These are phyloP conservation scores for Hypoxylon subgilvum DNA, from an alignment of 495 filamentous ascomycete genomes.

Conservation along the genomic window DNA sequence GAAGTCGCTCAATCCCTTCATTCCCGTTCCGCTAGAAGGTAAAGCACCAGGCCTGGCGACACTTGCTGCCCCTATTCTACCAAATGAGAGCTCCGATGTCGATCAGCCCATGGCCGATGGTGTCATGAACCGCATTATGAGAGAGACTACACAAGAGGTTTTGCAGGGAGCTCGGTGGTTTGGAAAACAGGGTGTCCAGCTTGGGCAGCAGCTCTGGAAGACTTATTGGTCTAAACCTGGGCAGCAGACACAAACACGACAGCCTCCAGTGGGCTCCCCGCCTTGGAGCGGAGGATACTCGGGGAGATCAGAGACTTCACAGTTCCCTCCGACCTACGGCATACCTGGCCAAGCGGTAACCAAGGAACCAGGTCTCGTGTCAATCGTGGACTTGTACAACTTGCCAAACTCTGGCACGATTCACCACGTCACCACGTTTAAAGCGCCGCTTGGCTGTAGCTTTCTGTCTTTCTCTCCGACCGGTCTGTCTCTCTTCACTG, in stretches of 20 bases:
- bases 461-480: slow-evolving; percentile 87
- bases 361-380: slow-evolving; percentile 79
- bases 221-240: slow-evolving; percentile 80
- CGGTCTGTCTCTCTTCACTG: slow-evolving; percentile 83
- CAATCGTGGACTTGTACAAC: slow-evolving; percentile 78
- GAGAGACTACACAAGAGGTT: slow-evolving; percentile 89
- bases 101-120: slow-evolving; percentile 81
- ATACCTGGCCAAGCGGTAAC: slow-evolving; percentile 52
- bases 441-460: slow-evolving; percentile 83
- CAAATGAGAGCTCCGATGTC: slow-evolving; percentile 73
- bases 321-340: slow-evolving; percentile 81
- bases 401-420: slow-evolving; percentile 55
- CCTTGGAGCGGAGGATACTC: slow-evolving; percentile 48
- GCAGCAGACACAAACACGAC: slow-evolving; percentile 48
- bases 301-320: slow-evolving; percentile 46
- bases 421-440: slow-evolving; percentile 79
- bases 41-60: slow-evolving; percentile 71
- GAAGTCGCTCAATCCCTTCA: slow-evolving; percentile 68
- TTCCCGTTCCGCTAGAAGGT: slow-evolving; percentile 53
- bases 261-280: slow-evolving; percentile 47
- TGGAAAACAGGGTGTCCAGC: slow-evolving; percentile 67
- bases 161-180: slow-evolving; percentile 87
- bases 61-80: slow-evolving; percentile 74
- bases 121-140: slow-evolving; percentile 80
- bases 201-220: slow-evolving; percentile 73